phyloP scores from a whole-genome alignment of 129 eudicot species.

The Centella asiatica region DNA sequence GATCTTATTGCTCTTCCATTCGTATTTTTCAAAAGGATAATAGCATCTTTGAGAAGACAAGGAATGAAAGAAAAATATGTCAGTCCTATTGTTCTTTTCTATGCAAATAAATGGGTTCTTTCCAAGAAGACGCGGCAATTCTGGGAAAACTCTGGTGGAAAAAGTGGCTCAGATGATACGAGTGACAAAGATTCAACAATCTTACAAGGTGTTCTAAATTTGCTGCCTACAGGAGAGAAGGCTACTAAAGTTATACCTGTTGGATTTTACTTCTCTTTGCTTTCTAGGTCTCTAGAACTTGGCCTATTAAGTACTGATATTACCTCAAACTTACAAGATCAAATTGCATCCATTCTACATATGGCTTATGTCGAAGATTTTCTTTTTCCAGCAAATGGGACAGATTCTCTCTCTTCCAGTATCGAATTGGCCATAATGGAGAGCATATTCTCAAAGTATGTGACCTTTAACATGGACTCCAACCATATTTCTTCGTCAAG shows the following conservation, averaged over 20 bases:
- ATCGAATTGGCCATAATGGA: constrained; percentile 49
- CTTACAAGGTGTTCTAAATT: constrained; percentile 52
- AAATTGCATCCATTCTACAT: constrained; percentile 55
- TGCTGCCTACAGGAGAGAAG: constrained; percentile 56
- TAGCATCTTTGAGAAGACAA: constrained; percentile 77
- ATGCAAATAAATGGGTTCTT: constrained; percentile 51
- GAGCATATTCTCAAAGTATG: constrained; percentile 51
- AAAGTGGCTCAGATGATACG: constrained; percentile 7
- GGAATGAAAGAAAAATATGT: constrained; percentile 92
- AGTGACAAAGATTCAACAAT: constrained; percentile 16
- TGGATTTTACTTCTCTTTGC: constrained; percentile 73
- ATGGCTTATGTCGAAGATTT: constrained; percentile 72
- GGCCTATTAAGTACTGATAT: constrained; percentile 27
- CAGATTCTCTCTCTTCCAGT: constrained; percentile 28
- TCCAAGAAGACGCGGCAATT: constrained; percentile 21
- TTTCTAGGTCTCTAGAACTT: constrained; percentile 46
- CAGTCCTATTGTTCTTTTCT: constrained; percentile 72
- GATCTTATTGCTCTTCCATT: constrained; percentile 79
- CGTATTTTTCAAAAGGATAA: constrained; percentile 64
- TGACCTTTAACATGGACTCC: constrained; percentile 31
- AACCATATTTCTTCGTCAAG: constrained; percentile 29
- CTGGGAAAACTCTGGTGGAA: constrained; percentile 23
- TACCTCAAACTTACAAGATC: constrained; percentile 41
- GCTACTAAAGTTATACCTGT: constrained; percentile 60
- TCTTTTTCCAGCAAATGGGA: constrained; percentile 31